Evolutionary conservation across 2,329 filamentous ascomycete species (phyloP).

Genomic region (Colletotrichum eremochloae): DNA sequence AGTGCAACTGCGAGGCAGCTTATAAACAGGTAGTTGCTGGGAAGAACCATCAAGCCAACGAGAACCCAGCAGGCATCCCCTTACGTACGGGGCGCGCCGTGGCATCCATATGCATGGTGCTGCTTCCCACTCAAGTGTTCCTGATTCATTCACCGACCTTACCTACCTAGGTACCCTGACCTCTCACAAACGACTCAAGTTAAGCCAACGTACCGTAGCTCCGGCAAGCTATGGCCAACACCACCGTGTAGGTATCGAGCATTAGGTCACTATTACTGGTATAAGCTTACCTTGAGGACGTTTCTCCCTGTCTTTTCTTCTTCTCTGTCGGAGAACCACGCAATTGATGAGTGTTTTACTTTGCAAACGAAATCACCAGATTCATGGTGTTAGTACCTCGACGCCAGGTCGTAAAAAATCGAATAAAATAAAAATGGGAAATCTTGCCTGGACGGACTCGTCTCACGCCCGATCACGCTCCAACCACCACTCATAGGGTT

Average conservation of each 20-base stretch:
- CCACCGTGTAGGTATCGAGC: not conserved
- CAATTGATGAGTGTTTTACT: not conserved
- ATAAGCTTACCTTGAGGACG: not conserved
- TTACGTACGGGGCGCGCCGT: conserved; percentile 28
- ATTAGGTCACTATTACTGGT: not conserved
- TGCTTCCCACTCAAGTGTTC: not conserved
- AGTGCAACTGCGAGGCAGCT: conserved; percentile 1
- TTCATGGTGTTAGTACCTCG: not conserved
- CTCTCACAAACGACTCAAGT: not conserved
- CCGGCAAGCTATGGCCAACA: not conserved
- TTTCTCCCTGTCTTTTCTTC: not conserved
- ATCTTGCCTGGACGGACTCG: not conserved
- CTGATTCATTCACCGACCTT: conserved; percentile 3
- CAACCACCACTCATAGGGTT: not conserved
- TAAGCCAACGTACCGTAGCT: not conserved
- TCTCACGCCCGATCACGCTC: not conserved
- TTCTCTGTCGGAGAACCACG: not conserved
- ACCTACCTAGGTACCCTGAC: not conserved
- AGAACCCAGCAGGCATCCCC: conserved; percentile 20
- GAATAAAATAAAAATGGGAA: not conserved
- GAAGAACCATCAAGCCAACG: conserved; percentile 24
- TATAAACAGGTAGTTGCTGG: not conserved
- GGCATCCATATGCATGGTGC: not conserved
- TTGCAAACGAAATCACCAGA: not conserved
- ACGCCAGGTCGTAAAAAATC: not conserved